Percentiles rank a stretch among this genome's conserved stretches.
Conservation (phyloP, 331 rosid species). For the Rhamnella rubrinervis region DNA sequence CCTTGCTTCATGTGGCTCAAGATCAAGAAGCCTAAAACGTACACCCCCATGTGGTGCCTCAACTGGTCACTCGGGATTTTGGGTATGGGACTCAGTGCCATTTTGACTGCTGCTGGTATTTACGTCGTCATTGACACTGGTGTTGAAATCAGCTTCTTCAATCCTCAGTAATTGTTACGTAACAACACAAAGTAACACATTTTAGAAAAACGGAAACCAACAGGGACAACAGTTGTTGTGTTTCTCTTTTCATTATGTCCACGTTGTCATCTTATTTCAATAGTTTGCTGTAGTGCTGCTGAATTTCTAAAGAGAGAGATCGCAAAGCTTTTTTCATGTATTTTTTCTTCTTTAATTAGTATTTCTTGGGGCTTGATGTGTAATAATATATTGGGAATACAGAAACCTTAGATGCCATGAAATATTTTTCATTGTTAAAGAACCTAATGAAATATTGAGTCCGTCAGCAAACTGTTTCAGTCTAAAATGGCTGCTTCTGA, state of each 20-base stretch:
- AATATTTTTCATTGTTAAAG: not conserved
- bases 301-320: not conserved
- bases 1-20: conserved; percentile 98
- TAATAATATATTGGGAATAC: conserved; percentile 6
- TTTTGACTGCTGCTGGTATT: conserved; percentile 52
- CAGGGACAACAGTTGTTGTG: not conserved
- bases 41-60: conserved; percentile 47
- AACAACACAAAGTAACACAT: not conserved
- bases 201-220: not conserved
- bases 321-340: not conserved
- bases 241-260: not conserved
- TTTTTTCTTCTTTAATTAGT: not conserved
- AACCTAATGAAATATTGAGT: not conserved
- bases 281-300: not conserved
- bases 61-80: conserved; percentile 66
- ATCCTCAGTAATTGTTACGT: conserved; percentile 44
- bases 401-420: conserved; percentile 4
- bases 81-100: conserved; percentile 53
- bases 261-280: not conserved
- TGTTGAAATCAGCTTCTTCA: conserved; percentile 58
- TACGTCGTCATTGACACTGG: conserved; percentile 75
- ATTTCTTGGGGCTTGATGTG: conserved; percentile 7
- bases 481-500: not conserved
- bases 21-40: conserved; percentile 61
- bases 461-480: not conserved